These are phyloP conservation scores for Verbascum thapsus DNA, from an alignment of 257 asterid species.

Conservation along the genomic window DNA sequence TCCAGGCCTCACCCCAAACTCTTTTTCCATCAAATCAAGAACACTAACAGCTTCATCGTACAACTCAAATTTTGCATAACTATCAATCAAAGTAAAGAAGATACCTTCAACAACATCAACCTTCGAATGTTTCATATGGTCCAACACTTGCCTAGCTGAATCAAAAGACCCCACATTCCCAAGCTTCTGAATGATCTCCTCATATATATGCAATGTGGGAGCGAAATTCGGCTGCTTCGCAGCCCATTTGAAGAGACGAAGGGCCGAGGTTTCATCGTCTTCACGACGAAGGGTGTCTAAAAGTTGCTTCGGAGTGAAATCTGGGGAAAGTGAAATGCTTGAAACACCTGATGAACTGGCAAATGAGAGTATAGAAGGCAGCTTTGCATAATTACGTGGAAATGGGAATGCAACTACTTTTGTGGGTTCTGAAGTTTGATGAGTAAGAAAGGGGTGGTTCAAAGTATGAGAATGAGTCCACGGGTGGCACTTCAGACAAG, in stretches of 20 bases:
- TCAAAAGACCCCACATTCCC: constrained; percentile 73
- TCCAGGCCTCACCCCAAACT: constrained; percentile 57
- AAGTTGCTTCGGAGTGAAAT: constrained; percentile 65
- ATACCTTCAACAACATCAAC: constrained; percentile 52
- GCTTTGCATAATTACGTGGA: constrained; percentile 25
- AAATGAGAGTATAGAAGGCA: constrained; percentile 34
- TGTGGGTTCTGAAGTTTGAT: constrained; percentile 36
- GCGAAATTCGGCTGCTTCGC: constrained; percentile 67
- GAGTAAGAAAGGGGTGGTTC: constrained; percentile 24
- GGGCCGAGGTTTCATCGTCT: constrained; percentile 62
- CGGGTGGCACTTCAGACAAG: constrained; percentile 58
- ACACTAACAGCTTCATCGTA: constrained; percentile 71
- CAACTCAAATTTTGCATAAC: constrained; percentile 64
- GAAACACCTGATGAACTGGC: constrained; percentile 45
- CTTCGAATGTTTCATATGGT: constrained; percentile 54
- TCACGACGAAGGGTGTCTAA: constrained; percentile 63
- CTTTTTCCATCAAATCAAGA: constrained; percentile 68
- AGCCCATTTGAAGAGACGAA: constrained; percentile 71
- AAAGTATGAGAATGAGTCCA: constrained; percentile 41
- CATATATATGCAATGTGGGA: constrained; percentile 58
- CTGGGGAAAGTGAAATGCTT: constrained; percentile 44
- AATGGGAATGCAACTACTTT: constrained; percentile 26
- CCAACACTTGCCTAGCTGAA: constrained; percentile 50
- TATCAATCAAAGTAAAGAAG: constrained; percentile 64
- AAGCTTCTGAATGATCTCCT: constrained; percentile 69